Percentiles rank a stretch among this genome's conserved stretches.
Evolutionary conservation across 257 asterid species (phyloP).

Genomic region (Orobanche coerulescens): DNA sequence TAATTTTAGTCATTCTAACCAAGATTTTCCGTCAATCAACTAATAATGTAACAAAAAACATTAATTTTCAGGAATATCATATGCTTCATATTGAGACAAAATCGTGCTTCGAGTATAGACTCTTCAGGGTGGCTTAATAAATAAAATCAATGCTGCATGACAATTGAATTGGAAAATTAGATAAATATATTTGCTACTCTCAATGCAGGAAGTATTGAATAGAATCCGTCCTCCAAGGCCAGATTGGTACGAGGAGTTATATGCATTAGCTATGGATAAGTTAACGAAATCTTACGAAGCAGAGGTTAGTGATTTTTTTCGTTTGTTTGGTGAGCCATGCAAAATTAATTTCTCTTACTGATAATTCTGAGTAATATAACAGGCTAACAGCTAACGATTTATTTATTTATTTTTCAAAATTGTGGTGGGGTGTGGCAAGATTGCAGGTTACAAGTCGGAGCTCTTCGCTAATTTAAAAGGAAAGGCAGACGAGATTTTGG

Average conservation of each 20-base stretch:
- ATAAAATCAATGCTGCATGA: no score
- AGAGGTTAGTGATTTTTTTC: slow-evolving; percentile 44
- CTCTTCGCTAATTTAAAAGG: slow-evolving; percentile 65
- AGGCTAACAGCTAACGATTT: background rate
- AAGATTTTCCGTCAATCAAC: no score
- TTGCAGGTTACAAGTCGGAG: slow-evolving; percentile 64
- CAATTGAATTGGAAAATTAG: background rate
- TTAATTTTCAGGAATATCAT: no score
- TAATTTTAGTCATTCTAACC: no score
- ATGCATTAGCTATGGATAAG: slow-evolving; percentile 55
- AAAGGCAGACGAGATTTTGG: slow-evolving; percentile 49
- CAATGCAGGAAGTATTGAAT: slow-evolving; percentile 50
- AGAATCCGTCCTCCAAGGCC: slow-evolving; percentile 74
- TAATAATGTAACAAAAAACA: no score
- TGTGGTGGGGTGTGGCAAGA: slow-evolving; percentile 30
- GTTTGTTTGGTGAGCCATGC: background rate
- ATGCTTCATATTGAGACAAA: no score
- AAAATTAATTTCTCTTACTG: background rate
- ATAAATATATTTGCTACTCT: background rate
- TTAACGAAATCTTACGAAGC: slow-evolving; percentile 55
- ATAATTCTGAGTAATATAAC: background rate
- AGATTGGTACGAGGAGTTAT: slow-evolving; percentile 92
- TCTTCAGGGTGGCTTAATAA: no score
- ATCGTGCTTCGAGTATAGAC: no score
- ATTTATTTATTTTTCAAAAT: slow-evolving; percentile 11